Evolutionary conservation across 345 rosid genomes (phyloP), one percentile per base, ranked within the genome.

Genomic region (Murraya koenigii): DNA sequence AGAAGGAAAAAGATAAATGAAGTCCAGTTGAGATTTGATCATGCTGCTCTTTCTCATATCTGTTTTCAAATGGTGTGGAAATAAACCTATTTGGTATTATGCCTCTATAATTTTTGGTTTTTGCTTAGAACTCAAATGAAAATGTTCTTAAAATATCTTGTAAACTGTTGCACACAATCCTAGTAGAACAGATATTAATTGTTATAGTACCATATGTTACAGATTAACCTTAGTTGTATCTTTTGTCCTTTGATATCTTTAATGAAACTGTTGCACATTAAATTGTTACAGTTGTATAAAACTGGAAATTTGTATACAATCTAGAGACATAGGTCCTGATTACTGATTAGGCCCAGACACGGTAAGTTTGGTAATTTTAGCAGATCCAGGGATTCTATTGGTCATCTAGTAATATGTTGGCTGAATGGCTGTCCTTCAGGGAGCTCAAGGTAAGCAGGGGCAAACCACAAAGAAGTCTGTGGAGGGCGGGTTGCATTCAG

Each of bases 401-500:
- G 23, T 65, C 7, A 49, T 49, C 23, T 32, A 64, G 33, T 75
- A 32, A 66, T 62, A 6, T 23, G 13, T 33, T 25, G 30, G 8
- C 61, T 59, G 56, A 44, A 44, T 52, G 7, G 20, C 22, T 52
- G 19, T 26, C 26, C 47, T 26, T 76, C 78, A 82, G 90, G 87
- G 80, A 14, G 47, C 33, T 81, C 86, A 86, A 74, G 77, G 78
- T 74, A 84, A 65, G 76, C 84, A 79, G 76, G 84, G 87, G 54
- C 67, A 82, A 75, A 22, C 59, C 10, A 44, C 78, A 72, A 69
- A 49, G 77, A 82, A 56, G 56, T 56, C 69, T 2, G 22, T 19
- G 19, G 77, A 75, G 13, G 62, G 70, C 5, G 70, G 58, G 32
- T 72, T 25, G 19, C 75, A 41, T 55, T 47, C 74, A 28, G 38